These are phyloP conservation scores for Linum tenue DNA, from an alignment of 345 rosid genomes.

Conservation along the genomic window DNA sequence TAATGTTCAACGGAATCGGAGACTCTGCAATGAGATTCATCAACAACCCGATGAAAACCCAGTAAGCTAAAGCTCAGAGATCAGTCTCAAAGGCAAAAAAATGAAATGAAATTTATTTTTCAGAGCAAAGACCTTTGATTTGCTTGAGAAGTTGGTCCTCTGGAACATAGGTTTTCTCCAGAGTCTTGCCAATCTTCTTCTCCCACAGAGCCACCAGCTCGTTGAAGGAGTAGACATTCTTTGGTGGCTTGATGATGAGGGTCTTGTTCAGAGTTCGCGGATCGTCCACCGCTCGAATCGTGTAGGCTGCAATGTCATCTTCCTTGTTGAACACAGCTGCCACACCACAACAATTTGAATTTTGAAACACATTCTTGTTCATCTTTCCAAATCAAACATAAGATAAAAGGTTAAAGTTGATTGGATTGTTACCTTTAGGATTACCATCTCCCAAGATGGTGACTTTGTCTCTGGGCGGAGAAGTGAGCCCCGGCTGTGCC, in stretches of 20 bases:
- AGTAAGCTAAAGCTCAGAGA: no score
- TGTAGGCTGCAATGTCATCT: neutral
- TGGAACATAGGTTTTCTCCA: neutral
- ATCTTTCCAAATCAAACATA: neutral
- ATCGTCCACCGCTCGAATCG: neutral
- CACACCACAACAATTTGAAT: neutral
- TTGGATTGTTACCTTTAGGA: constrained; percentile 13
- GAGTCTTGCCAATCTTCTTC: neutral
- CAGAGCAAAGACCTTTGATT: neutral
- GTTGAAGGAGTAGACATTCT: constrained; percentile 2
- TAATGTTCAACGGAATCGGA: no score
- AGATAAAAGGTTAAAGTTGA: neutral
- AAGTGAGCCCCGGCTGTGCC: constrained; percentile 10
- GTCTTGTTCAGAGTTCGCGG: constrained; percentile 2
- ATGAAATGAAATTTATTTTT: no score
- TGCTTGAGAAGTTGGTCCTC: neutral
- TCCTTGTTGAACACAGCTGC: no score
- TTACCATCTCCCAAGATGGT: constrained; percentile 22
- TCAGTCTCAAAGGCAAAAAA: no score
- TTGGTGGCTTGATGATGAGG: constrained; percentile 1
- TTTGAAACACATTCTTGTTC: neutral
- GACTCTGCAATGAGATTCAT: no score
- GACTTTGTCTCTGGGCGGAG: constrained; percentile 19
- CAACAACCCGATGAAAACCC: no score
- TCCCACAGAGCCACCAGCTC: neutral